Evolutionary conservation across 2,329 filamentous ascomycete species (phyloP).

Genomic region (Verruconis gallopava): DNA sequence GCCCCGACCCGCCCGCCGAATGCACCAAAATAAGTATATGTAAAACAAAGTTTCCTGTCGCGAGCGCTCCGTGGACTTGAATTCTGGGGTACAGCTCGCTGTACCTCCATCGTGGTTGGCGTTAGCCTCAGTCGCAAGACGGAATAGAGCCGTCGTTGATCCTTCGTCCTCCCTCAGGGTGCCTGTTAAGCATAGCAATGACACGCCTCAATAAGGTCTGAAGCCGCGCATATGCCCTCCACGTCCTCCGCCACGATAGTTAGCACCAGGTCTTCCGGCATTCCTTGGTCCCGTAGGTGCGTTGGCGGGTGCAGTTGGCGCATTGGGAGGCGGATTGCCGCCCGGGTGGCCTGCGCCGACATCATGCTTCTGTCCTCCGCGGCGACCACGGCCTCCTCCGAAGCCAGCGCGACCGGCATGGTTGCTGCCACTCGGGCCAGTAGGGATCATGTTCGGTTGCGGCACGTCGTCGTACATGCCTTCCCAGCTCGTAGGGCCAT

Average conservation of each 20-base stretch:
- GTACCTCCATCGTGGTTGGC: too few species aligned
- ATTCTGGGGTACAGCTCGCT: too few species aligned
- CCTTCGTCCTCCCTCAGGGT: too few species aligned
- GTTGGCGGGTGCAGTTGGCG: conserved; percentile 93
- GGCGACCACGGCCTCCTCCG: conserved; percentile 19
- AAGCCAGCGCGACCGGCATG: conserved; percentile 21
- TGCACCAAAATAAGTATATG: too few species aligned
- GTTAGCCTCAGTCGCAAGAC: too few species aligned
- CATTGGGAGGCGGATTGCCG: conserved; percentile 52
- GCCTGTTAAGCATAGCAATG: too few species aligned
- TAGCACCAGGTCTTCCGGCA: conserved; percentile 77
- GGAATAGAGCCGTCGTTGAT: too few species aligned
- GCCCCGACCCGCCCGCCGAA: too few species aligned
- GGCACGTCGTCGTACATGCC: conserved; percentile 97
- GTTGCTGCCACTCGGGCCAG: conserved; percentile 34
- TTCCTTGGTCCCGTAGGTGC: conserved; percentile 95
- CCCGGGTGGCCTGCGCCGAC: conserved; percentile 24
- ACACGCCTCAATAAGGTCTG: conserved; percentile 51
- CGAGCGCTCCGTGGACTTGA: too few species aligned
- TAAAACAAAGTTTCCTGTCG: too few species aligned
- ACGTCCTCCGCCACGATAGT: conserved; percentile 82
- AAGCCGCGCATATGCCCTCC: conserved; percentile 53
- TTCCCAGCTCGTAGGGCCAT: conserved; percentile 74
- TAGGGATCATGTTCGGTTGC: conserved; percentile 54
- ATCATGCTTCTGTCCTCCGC: conserved; percentile 33